Evolutionary conservation across 805 yeast genomes (phyloP).

Genomic region (Kuraishia capsulata): DNA sequence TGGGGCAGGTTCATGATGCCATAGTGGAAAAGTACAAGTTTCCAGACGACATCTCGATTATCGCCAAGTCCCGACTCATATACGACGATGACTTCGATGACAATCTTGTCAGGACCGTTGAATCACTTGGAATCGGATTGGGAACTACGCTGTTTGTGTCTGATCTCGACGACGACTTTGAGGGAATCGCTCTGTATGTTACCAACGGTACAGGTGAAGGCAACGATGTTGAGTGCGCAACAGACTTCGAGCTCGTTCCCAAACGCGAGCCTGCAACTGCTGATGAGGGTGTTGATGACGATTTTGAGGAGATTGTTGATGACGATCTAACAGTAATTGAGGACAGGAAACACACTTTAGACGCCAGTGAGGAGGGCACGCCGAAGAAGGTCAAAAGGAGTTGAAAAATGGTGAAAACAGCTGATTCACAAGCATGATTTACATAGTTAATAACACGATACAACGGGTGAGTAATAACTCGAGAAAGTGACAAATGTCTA

Average conservation of each 20-base stretch:
- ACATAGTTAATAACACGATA: too few relatives aligned
- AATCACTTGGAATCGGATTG: slow-evolving; percentile 40
- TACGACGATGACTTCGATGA: slow-evolving; percentile 90
- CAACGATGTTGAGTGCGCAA: not conserved
- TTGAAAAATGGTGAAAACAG: not conserved
- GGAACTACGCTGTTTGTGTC: slow-evolving; percentile 64
- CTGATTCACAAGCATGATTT: not conserved
- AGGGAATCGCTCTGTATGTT: slow-evolving; percentile 55
- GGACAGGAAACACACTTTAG: not conserved
- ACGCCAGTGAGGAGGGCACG: not conserved
- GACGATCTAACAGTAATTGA: slow-evolving; percentile 2
- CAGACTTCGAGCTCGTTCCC: not conserved
- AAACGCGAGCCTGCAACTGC: not conserved
- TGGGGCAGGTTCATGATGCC: slow-evolving; percentile 43
- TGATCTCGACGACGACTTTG: slow-evolving; percentile 69
- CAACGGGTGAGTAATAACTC: too few relatives aligned
- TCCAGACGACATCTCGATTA: slow-evolving; percentile 49
- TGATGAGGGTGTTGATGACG: slow-evolving; percentile 6
- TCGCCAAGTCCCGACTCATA: slow-evolving; percentile 47
- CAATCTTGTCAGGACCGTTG: slow-evolving; percentile 40
- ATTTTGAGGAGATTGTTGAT: slow-evolving; percentile 2
- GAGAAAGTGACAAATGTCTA: not conserved
- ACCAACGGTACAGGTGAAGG: slow-evolving; percentile 6
- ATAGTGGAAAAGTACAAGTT: slow-evolving; percentile 44
- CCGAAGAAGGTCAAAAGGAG: not conserved